These are phyloP conservation scores for Tuber aestivum DNA, from an alignment of 495 filamentous ascomycete genomes.

Conservation along the genomic window DNA sequence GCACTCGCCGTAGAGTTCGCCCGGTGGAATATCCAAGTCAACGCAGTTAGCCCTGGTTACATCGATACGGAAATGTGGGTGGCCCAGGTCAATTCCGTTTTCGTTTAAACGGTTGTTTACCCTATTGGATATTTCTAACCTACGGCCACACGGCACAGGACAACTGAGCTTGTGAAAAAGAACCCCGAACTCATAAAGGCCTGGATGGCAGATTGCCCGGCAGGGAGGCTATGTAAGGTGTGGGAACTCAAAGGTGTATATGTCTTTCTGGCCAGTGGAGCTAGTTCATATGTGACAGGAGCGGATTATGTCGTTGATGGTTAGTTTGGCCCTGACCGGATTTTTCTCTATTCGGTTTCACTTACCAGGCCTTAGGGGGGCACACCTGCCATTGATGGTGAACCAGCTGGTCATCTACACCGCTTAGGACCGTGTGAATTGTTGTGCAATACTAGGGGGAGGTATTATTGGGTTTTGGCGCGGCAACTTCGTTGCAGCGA, in stretches of 20 bases:
- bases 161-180: slow-evolving; percentile 67
- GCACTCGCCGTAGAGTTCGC: slow-evolving; percentile 88
- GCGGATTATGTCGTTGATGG: slow-evolving; percentile 87
- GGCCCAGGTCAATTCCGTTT: not conserved
- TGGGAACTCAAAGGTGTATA: slow-evolving; percentile 92
- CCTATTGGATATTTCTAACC: slow-evolving; percentile 15
- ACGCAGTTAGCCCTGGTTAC: slow-evolving; percentile 80
- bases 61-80: slow-evolving; percentile 41
- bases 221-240: slow-evolving; percentile 85
- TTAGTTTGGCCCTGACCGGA: slow-evolving; percentile 6
- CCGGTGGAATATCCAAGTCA: slow-evolving; percentile 73
- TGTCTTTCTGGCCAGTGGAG: slow-evolving; percentile 81
- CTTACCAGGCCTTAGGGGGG: slow-evolving; percentile 29
- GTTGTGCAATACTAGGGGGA: too few species aligned
- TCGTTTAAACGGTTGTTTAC: not conserved
- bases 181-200: slow-evolving; percentile 70
- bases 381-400: slow-evolving; percentile 33
- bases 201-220: slow-evolving; percentile 87
- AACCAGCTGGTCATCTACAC: not conserved
- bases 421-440: not conserved
- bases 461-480: not conserved
- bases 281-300: slow-evolving; percentile 78
- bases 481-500: not conserved
- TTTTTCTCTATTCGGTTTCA: not conserved
- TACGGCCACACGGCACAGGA: slow-evolving; percentile 11